Evolutionary conservation across 345 rosid species (phyloP), one percentile per base, ranked within the genome.

Genomic region (Hirschfeldia incana): DNA sequence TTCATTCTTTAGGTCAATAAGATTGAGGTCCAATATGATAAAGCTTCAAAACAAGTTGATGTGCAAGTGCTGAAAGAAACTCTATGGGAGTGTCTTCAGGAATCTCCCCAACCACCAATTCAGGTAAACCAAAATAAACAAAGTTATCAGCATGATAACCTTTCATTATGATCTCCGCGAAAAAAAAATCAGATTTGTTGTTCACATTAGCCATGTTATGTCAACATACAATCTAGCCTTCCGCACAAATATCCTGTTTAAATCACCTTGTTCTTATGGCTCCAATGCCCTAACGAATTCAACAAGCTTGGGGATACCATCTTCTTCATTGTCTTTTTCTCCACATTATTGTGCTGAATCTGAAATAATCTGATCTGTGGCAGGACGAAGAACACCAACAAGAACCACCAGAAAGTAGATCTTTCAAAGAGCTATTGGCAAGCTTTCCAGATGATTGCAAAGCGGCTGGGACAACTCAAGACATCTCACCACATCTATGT

Each of bases 1-100:
- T 16, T 33, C 39, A 61, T 69, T 58, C 67, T 79, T 58, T 86
- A 94, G 98, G 92, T 92, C 68, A 86, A 82, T 70, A 94, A 92
- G 81, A 85, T 89, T 69, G 97, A 92, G 68, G 97, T 92, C 33
- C 83, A 86, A 63, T 94, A 91, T 81, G 98, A 94, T 79, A 91
- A 86, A 82, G 88, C 92, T 69, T 89, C 97, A 49, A 94, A 92
- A 84, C 98, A 89, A 92, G 97, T 94, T 49, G 98, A 92, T 72
- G 98, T 92, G 72, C 97, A 92, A 84, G 76, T 76, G 44, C 86
- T 94, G 62, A 94, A 94, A 82, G 93, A 87, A 85, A 90, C 93
- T 61, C 88, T 95, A 32, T 93, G 98, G 99, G 89, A 80, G 51
- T 92, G 85, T 39, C 83, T 93, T 27, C 89, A 85, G 62, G 86